Conservation (phyloP, 768 basidiomycete genomes). For the Hericium alpestre region DNA sequence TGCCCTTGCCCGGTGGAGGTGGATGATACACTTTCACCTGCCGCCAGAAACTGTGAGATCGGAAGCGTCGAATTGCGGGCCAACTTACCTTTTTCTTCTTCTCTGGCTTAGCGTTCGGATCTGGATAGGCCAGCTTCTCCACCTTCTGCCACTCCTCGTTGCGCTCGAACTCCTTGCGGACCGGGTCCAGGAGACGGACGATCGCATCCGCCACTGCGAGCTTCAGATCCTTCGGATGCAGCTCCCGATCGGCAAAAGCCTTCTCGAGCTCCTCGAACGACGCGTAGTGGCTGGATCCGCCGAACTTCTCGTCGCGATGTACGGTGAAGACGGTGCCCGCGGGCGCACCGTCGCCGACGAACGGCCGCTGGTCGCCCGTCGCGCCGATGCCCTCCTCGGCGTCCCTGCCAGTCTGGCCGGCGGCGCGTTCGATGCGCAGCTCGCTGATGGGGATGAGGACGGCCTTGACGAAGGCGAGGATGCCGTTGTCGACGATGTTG, state of each 20-base stretch:
- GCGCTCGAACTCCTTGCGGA: constrained; percentile 65
- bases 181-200: constrained; percentile 64
- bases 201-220: constrained; percentile 63
- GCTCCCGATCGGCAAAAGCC: constrained; percentile 62
- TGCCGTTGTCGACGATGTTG: constrained; percentile 77
- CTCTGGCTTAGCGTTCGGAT: constrained; percentile 50
- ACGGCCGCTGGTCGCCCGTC: constrained; percentile 47
- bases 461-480: constrained; percentile 74
- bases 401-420: constrained; percentile 34
- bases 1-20: constrained; percentile 73
- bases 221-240: constrained; percentile 92
- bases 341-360: constrained; percentile 60
- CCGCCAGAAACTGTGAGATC: not conserved
- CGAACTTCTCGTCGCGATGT: constrained; percentile 66
- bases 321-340: constrained; percentile 77
- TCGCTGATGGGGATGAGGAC: constrained; percentile 85
- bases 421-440: constrained; percentile 50
- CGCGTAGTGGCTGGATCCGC: constrained; percentile 68
- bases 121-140: constrained; percentile 77
- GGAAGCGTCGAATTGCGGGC: not conserved
- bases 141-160: constrained; percentile 74
- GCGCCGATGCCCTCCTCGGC: constrained; percentile 34
- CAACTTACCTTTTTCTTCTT: constrained; percentile 45
- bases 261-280: constrained; percentile 55
- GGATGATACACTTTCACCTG: constrained; percentile 79